Percentiles rank a stretch among this genome's conserved stretches.
These are phyloP conservation scores for Phytophthora pisi DNA, from an alignment of 352 stramenopile species.

Conservation along the genomic window DNA sequence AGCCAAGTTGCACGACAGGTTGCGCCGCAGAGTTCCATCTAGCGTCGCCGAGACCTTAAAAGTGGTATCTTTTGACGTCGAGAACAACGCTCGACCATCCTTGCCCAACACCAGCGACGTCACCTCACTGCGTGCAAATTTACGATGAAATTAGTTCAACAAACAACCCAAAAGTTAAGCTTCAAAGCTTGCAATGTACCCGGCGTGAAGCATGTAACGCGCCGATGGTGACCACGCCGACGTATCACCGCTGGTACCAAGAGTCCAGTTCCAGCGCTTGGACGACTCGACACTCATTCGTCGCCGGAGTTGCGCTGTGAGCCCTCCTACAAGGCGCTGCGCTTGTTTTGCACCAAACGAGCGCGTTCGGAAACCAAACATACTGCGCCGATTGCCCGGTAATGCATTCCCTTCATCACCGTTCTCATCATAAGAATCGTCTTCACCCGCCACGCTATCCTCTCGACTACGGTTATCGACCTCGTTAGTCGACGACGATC, in stretches of 20 bases:
- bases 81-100: constrained; percentile 71
- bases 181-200: constrained; percentile 39
- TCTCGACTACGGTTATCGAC: constrained; percentile 29
- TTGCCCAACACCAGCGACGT: constrained; percentile 69
- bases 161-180: not conserved
- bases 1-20: constrained; percentile 77
- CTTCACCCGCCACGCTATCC: constrained; percentile 19
- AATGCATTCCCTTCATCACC: constrained; percentile 31
- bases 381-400: constrained; percentile 45
- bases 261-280: constrained; percentile 75
- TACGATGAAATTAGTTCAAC: not conserved
- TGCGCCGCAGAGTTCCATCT: constrained; percentile 66
- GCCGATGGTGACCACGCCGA: constrained; percentile 71
- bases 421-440: constrained; percentile 33
- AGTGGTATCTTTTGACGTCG: constrained; percentile 74
- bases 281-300: constrained; percentile 75
- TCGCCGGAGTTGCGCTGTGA: constrained; percentile 78
- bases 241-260: constrained; percentile 51
- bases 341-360: constrained; percentile 71
- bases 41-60: constrained; percentile 79
- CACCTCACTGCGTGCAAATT: constrained; percentile 51
- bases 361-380: constrained; percentile 76
- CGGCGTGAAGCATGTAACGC: constrained; percentile 69
- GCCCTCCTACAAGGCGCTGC: constrained; percentile 70
- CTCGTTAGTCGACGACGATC: constrained; percentile 18